A percentile compares a stretch with the other conserved stretches of the same genome.
Conservation (phyloP, 768 basidiomycete species). For the Podaxis sp. region DNA sequence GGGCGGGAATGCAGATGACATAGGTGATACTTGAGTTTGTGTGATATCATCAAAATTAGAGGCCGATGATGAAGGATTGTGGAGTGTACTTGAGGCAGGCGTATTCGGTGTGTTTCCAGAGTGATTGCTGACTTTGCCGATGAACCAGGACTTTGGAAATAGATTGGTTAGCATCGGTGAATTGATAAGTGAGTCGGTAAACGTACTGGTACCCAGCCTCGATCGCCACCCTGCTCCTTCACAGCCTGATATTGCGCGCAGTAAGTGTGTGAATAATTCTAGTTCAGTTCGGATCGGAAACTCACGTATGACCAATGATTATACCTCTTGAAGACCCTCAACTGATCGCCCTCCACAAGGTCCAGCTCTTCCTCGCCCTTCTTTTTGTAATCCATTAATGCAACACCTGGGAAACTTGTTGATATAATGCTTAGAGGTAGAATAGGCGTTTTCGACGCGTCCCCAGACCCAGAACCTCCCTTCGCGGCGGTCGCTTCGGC, state of each 20-base stretch:
- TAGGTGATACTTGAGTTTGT: slow-evolving; percentile 65
- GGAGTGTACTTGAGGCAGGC: slow-evolving; percentile 40
- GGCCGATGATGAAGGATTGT: slow-evolving; percentile 24
- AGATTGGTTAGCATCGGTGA: slow-evolving; percentile 11
- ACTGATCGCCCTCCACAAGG: slow-evolving; percentile 80
- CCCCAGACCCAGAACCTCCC: slow-evolving; percentile 35
- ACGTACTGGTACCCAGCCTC: slow-evolving; percentile 93
- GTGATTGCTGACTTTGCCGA: slow-evolving; percentile 71
- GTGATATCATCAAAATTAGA: slow-evolving; percentile 36
- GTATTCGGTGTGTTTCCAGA: slow-evolving; percentile 49
- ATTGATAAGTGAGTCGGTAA: slow-evolving; percentile 6
- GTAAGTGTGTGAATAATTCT: slow-evolving; percentile 14
- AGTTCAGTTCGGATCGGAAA: slow-evolving; percentile 21
- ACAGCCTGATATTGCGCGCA: slow-evolving; percentile 60
- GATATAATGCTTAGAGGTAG: slow-evolving; percentile 89
- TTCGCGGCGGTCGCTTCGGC: slow-evolving; percentile 84
- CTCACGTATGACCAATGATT: slow-evolving; percentile 95
- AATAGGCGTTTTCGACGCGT: slow-evolving; percentile 71
- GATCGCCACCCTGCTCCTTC: slow-evolving; percentile 89
- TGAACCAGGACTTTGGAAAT: slow-evolving; percentile 79
- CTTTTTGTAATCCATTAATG: slow-evolving; percentile 94
- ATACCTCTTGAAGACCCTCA: slow-evolving; percentile 96
- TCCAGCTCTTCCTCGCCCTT: slow-evolving; percentile 93
- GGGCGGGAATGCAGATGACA: slow-evolving; percentile 81
- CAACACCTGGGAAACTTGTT: slow-evolving; percentile 96